phyloP scores from a whole-genome alignment of 2,329 filamentous ascomycete species.

The Passalora sequoiae region DNA sequence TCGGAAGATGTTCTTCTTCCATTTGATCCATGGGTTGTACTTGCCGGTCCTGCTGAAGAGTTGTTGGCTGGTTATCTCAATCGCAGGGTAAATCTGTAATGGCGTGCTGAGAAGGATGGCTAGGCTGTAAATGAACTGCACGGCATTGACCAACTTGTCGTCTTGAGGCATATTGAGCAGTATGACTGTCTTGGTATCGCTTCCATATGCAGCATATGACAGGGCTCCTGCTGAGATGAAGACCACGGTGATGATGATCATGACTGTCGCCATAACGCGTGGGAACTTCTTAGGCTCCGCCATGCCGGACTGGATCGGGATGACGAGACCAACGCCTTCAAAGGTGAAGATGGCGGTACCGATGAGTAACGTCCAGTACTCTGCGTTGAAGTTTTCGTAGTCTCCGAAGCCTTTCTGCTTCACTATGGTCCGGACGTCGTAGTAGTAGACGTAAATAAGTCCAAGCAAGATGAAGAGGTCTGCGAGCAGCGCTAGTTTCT shows the following conservation, averaged over 20 bases:
- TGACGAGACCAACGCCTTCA: constrained; percentile 94
- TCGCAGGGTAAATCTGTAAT: constrained; percentile 94
- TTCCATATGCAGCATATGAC: constrained; percentile 93
- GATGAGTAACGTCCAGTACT: constrained; percentile 95
- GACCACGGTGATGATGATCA: constrained; percentile 88
- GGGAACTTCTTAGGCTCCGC: constrained; percentile 85
- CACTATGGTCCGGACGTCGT: constrained; percentile 79
- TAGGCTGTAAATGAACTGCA: constrained; percentile 95
- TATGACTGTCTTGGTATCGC: constrained; percentile 91
- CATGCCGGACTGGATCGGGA: constrained; percentile 98
- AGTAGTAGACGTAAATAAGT: constrained; percentile 91
- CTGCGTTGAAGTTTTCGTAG: constrained; percentile 82
- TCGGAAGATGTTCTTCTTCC: constrained; percentile 97
- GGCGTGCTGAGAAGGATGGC: constrained; percentile 96
- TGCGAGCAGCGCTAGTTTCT: constrained; percentile 87
- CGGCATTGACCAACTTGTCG: constrained; percentile 87
- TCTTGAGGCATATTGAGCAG: constrained; percentile 95
- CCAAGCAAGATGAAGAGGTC: constrained; percentile 93
- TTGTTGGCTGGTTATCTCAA: constrained; percentile 91
- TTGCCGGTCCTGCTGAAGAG: constrained; percentile 92
- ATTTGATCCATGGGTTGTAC: constrained; percentile 98
- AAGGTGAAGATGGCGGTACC: constrained; percentile 99
- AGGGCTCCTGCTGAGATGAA: constrained; percentile 89
- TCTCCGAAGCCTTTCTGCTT: constrained; percentile 70
- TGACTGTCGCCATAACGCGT: constrained; percentile 77